Evolutionary conservation across 1,284 basidiomycete genomes (phyloP), one percentile per base, ranked within the genome.

Genomic region (Irpex rosettiformis): DNA sequence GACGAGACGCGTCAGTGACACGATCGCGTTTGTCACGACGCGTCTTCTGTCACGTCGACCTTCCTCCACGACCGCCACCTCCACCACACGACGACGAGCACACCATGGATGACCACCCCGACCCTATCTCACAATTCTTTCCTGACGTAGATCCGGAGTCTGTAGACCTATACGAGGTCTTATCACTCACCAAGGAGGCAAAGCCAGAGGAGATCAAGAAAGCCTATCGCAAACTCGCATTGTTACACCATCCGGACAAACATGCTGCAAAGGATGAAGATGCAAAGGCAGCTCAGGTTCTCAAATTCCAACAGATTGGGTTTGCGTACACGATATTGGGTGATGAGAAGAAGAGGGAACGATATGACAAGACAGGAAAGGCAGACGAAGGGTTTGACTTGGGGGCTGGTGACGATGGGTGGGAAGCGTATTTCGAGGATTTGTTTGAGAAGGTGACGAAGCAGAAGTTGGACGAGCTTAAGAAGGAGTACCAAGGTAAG

Each of bases 401-500:
- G 53, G 83, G 76, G 16, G 81, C 81, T n/a, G 91, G 84, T 4
- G 92, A 92, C 64, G 89, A 85, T 60, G 93, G 93, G 3, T 98
- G 95, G 95, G 92, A 94, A 65, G 83, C 89, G 16, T 98, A 98
- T 75, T 98, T 97, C 68, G 87, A 89, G 69, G 88, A 89, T 58
- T 74, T 97, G 65, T 97, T 94, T 64, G 89, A 96, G 65, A 79
- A 85, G 49, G 91, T 96, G 18, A 96, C 93, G 57, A 84, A 86
- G 64, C 86, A 85, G 62, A 89, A 87, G 68, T 78, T 98, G 48
- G 93, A 96, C 65, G 91, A 96, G 68, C 84, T 95, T 82, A 95
- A 93, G 81, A 84, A 84, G 64, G 85, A 86, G 68, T 98, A 98
- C 73, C 94, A 97, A 79, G 93, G 95, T 91, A 65, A 52, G 75